Base-by-base conservation (phyloP, 2,329 filamentous ascomycete species). In the Coleophoma crateriformis region DNA sequence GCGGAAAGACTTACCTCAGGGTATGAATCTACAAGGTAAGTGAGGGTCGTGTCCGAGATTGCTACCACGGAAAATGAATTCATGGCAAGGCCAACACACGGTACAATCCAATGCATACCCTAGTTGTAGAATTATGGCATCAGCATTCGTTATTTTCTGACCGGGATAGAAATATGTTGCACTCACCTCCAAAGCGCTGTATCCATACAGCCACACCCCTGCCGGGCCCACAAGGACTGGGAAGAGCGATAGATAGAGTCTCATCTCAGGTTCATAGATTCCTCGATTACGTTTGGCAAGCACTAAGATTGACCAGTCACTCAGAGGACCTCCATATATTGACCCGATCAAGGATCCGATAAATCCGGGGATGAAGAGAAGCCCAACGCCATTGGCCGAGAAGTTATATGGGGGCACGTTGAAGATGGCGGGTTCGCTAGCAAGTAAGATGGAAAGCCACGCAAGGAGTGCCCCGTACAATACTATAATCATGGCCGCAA, bases 191-290 rank as follows among this genome's bases (percentile, higher is more conserved):
- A 27, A 7, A 27, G 40, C 46, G 20, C 48, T 17, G n/a, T 46
- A 49, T 33, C 51, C 51, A 35, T 48, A 53, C 11, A 51, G 13
- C 12, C 48, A 51, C 10, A 50, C n/a, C 3, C 51, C 48, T 38
- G 50, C 42, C 13, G 51, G 51, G 17, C 35, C 39, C 7, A 49
- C 8, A 10, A 54, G 33, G 12, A 37, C 49, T 3, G 46, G 43
- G 8, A 47, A 40, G 12, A 51, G 35, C 2, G 40, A 33, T 12
- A 38, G 19, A 8, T 27, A 44, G 4, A 44, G 27, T 4, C 71
- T 63, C 62, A 70, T 70, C 50, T 75, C 71, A 0, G 71, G 72
- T 43, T 75, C 71, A 35, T 54, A 55, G 13, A 59, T 62, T 1
- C 71, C 71, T 1, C 57, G 54, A 45, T 70, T 70, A 11, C 66